Conservation (phyloP, 169 alveolate species). For the Plasmodium vivax region DNA sequence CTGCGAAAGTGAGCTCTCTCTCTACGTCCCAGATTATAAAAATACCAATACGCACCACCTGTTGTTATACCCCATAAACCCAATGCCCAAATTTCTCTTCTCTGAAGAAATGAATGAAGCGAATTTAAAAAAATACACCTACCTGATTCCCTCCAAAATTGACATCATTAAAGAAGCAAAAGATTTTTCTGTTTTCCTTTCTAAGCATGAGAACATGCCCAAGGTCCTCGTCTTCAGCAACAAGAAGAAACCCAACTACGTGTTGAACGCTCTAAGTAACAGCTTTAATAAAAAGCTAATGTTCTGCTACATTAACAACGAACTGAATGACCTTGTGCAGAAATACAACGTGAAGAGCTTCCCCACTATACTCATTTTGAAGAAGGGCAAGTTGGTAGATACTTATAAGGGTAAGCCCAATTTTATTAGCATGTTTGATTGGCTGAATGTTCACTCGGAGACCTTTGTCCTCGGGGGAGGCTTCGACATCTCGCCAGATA, state of each 20-base stretch:
- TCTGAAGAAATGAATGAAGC: slow-evolving; percentile 62
- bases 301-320: slow-evolving; percentile 81
- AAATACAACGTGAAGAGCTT: slow-evolving; percentile 89
- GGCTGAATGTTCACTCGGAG: slow-evolving; percentile 95
- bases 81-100: slow-evolving; percentile 81
- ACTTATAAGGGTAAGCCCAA: slow-evolving; percentile 92
- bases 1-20: slow-evolving; percentile 77
- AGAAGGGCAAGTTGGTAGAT: slow-evolving; percentile 86
- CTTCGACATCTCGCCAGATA: slow-evolving; percentile 85
- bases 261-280: slow-evolving; percentile 82
- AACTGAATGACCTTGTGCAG: slow-evolving; percentile 83
- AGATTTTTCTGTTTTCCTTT: slow-evolving; percentile 79
- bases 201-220: slow-evolving; percentile 83
- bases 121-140: slow-evolving; percentile 56
- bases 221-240: slow-evolving; percentile 82
- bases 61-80: slow-evolving; percentile 80
- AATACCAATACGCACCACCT: slow-evolving; percentile 77
- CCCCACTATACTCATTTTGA: slow-evolving; percentile 90
- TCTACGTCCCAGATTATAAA: slow-evolving; percentile 68
- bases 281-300: slow-evolving; percentile 77
- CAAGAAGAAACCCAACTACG: slow-evolving; percentile 81
- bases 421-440: slow-evolving; percentile 91
- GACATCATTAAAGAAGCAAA: slow-evolving; percentile 76
- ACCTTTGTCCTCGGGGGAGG: slow-evolving; percentile 97
- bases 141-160: slow-evolving; percentile 81